Evolutionary conservation across 805 yeast genomes (phyloP), one percentile per base, ranked within the genome.

Genomic region (Kluyveromyces wickerhamii): DNA sequence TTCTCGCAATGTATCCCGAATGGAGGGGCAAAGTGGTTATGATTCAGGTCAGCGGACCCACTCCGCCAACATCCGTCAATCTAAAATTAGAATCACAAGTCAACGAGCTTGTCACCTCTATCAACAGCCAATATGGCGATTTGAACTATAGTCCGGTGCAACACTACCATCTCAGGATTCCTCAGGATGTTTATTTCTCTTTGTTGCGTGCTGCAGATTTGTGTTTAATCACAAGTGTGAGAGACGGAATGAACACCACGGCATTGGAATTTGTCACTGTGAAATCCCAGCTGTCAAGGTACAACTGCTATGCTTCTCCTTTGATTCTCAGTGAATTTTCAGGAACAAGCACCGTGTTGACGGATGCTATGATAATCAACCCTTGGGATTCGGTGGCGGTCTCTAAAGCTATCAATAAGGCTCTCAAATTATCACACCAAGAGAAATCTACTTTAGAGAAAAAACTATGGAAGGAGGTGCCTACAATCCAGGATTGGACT

Each of bases 361-460:
- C 67, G 36, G 84, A 79, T 41, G 84, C 95, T 0, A 69, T 84
- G 33, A 73, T 81, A 43, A 92, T 92, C 22, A 92, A 92, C 48
- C 99, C 99, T 6, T 92, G 96, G 95, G 97, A 92, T 61, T 71
- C 94, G 0, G 89, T 85, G 17, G 95, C 95, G 2, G 89, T 89
- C 23, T 89, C 98, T 1, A 81, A 76, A 48, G 72, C 87, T 5
- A 81, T 94, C 37, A 67, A 87, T 54, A 75, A 73, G 33, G 72
- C 87, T 32, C 67, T 92, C 14, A 47, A 57, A 15, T 67, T 83
- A 74, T 48, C 74, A 1, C 57, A 57, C 3, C 69, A 62, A 7
- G 66, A 67, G 9, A 74, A 71, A 42, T 43, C 48, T 3, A 52
- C 48, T 4, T 57, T 75, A 30, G 81, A 80, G 49, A 47, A 54